Base-by-base conservation (phyloP, 768 basidiomycete species). In the Lentinula aciculospora region DNA sequence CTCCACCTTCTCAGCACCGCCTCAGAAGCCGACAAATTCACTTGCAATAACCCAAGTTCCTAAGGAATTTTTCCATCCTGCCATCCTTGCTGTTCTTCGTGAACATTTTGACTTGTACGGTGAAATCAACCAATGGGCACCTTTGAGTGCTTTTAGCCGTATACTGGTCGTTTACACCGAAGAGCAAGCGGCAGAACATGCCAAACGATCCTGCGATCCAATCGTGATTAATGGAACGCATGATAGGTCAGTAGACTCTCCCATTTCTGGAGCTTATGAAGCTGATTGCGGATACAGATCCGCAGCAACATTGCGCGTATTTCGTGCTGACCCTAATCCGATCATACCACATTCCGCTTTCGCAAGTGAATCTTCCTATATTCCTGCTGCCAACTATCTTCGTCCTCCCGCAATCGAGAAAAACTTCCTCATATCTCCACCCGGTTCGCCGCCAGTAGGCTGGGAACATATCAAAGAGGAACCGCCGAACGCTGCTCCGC, bases 371-470 rank as follows among this genome's bases (percentile, higher is more conserved):
- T 25, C 45, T 19, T n/a, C 29, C 15, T 56, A 31, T 23, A 57
- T 57, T 9, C 60, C 60, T 13, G 40, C 70, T 37, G 71, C 67
- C n/a, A 74, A 79, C 63, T 84, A 86, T 65, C 81, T 95, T 34
- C 81, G 78, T 40, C 93, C 94, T 0, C 96, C 96, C 0, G 72
- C 80, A 0, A 63, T 86, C 37, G 89, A 94, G 64, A 93, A 93
- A 72, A 98, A 98, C 73, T 98, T 98, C 73, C 80, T 99, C 47
- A 95, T 99, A 61, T 98, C 97, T 0, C 97, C 97, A 0, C 97
- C 97, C 3, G 97, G 97, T 4, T 97, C 94, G 0, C 97, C 97
- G 0, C 97, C 97, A 0, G 86, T 95, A 1, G 97, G 95, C 2
- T 99, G 97, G 97, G 94, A 97, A 67, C 93, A 81, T 23, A 82